Evolutionary conservation across 2,329 filamentous ascomycete genomes (phyloP), one percentile per base, ranked within the genome.

Genomic region (Ascochyta koolunga): DNA sequence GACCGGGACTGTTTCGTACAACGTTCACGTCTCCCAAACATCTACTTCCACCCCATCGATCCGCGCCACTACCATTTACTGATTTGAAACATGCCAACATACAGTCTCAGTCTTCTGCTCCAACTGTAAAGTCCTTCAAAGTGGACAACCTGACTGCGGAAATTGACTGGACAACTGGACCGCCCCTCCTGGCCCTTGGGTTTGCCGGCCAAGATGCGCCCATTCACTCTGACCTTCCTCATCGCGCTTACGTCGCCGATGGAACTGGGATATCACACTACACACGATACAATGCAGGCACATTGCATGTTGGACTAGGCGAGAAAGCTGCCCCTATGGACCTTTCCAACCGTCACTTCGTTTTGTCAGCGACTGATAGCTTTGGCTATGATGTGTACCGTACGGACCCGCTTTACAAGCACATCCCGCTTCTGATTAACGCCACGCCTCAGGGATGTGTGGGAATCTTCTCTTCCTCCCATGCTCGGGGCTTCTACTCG

Each of bases 241-340:
- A 84, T 62, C 84, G 88, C 9, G 89, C 87, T 0, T 91, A 90
- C 60, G 82, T 79, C 1, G 76, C 85, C 7, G 86, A 90, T 59
- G 82, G 82, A 0, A 69, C 76, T 0, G 88, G 88, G 1, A 74
- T 89, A 18, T 82, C 86, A 0, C 86, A 89, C 64, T 90, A 90
- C 66, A 85, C 84, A 0, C 74, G 78, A 13, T 88, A 88, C 68
- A 83, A 87, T 57, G 77, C 81, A 15, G 79, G 82, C 18, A 86
- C 84, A 0, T 79, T 91, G 0, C 86, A 91, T 61, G 83, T 89
- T 16, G 88, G 89, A 0, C 78, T 91, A 0, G 89, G 88, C 4
- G 88, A 91, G 69, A 90, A 90, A 68, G 80, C 86, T 5, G 88
- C 87, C 0, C 88, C 88, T 0, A 89, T 91, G 86, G 84, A 91